phyloP scores from a whole-genome alignment of 2,329 filamentous ascomycete genomes.

The Colletotrichum chrysophilum region DNA sequence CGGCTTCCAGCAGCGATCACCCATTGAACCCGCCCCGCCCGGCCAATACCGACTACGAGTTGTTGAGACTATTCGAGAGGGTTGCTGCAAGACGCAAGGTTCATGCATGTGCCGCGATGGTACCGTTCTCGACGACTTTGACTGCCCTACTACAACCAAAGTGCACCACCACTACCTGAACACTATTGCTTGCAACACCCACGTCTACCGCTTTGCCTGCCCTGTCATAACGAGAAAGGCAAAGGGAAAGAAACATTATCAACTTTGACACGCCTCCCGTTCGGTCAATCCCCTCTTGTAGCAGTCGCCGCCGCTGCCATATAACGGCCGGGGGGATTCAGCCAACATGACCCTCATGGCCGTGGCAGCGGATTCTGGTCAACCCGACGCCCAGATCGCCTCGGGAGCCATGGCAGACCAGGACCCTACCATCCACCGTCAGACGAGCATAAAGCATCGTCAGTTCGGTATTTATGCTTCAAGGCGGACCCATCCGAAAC shows the following conservation, averaged over 20 bases:
- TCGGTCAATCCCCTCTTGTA: not conserved
- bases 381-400: constrained; percentile 4
- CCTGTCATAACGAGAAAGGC: not conserved
- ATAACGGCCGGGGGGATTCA: constrained; percentile 12
- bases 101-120: constrained; percentile 23
- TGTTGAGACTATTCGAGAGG: constrained; percentile 4
- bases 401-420: constrained; percentile 7
- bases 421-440: constrained; percentile 13
- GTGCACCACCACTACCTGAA: constrained; percentile 17
- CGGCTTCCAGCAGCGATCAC: not conserved
- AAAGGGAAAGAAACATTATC: not conserved
- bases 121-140: constrained; percentile 18
- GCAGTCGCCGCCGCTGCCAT: constrained; percentile 15
- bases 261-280: not conserved
- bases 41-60: not conserved
- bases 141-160: constrained; percentile 4
- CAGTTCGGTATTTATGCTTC: constrained; percentile 24
- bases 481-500: constrained; percentile 19
- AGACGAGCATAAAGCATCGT: constrained; percentile 20
- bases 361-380: constrained; percentile 23
- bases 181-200: constrained; percentile 22
- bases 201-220: constrained; percentile 12
- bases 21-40: constrained; percentile 9
- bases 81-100: constrained; percentile 20
- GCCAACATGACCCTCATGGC: constrained; percentile 23